Evolutionary conservation across 768 basidiomycete species (phyloP).

Genomic region (Boletus vinaceobasis): DNA sequence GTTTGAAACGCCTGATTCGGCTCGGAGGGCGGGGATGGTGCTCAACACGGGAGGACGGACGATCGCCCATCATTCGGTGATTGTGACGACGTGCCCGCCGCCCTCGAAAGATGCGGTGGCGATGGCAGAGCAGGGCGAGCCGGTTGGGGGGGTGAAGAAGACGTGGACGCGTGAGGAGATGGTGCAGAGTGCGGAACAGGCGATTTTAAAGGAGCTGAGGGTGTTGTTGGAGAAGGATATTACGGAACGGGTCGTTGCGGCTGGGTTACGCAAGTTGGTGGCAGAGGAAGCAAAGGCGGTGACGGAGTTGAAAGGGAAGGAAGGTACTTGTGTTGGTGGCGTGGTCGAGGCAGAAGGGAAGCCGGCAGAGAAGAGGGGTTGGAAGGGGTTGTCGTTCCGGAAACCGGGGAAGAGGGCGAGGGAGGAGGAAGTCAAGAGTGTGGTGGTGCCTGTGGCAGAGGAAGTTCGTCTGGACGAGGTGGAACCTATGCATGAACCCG

Average conservation of each 20-base stretch:
- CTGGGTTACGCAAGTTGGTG: constrained; percentile 51
- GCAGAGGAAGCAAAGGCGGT: constrained; percentile 44
- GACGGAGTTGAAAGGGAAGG: constrained; percentile 24
- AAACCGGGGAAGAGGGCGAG: constrained; percentile 40
- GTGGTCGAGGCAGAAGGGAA: constrained; percentile 42
- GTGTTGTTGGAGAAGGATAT: constrained; percentile 62
- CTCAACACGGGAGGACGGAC: constrained; percentile 50
- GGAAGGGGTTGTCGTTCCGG: constrained; percentile 46
- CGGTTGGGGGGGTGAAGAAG: constrained; percentile 35
- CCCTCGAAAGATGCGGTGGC: constrained; percentile 34
- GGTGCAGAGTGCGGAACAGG: constrained; percentile 50
- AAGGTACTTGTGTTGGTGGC: constrained; percentile 12
- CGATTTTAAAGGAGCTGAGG: constrained; percentile 57
- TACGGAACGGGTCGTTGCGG: constrained; percentile 54
- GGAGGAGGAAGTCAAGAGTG: constrained; percentile 32
- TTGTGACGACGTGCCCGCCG: constrained; percentile 43
- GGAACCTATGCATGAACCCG: constrained; percentile 31
- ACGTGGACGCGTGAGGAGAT: constrained; percentile 54
- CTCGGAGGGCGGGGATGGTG: constrained; percentile 65
- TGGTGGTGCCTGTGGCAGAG: constrained; percentile 16
- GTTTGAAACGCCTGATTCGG: constrained; percentile 60
- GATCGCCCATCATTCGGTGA: constrained; percentile 58
- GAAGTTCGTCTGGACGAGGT: constrained; percentile 27
- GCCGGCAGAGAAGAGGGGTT: constrained; percentile 43
- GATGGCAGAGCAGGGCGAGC: constrained; percentile 28